Evolutionary conservation across 805 yeast genomes (phyloP).

Genomic region (Cyberlindnera veronae): DNA sequence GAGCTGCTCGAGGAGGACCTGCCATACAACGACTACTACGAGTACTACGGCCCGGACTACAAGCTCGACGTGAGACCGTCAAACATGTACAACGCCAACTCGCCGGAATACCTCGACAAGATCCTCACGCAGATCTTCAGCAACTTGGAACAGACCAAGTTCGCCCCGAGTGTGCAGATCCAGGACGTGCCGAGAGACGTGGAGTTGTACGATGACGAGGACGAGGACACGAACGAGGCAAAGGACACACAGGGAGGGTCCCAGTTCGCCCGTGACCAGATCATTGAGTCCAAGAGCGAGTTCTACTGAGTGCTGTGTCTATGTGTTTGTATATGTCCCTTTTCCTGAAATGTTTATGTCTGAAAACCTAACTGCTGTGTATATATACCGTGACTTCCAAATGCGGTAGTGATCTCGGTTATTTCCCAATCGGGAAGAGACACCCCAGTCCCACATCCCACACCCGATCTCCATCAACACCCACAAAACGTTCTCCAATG

Average conservation of each 20-base stretch:
- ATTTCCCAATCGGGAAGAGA: too few species aligned
- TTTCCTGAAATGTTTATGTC: too few species aligned
- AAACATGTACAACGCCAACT: conserved; percentile 94
- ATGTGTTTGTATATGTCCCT: too few species aligned
- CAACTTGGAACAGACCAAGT: conserved; percentile 85
- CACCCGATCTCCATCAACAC: too few species aligned
- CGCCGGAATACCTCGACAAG: conserved; percentile 87
- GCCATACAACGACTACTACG: conserved; percentile 83
- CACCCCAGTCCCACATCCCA: too few species aligned
- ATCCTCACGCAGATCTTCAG: conserved; percentile 71
- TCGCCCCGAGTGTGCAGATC: conserved; percentile 96
- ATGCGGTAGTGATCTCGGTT: too few species aligned
- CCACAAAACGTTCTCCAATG: too few species aligned
- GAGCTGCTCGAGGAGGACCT: conserved; percentile 71
- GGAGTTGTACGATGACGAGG: conserved; percentile 84
- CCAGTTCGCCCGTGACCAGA: conserved; percentile 74
- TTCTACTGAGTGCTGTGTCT: conserved; percentile 52
- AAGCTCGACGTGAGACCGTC: conserved; percentile 91
- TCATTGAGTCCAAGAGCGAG: conserved; percentile 69
- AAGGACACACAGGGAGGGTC: conserved; percentile 92
- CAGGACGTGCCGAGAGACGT: conserved; percentile 83
- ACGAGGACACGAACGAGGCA: conserved; percentile 76
- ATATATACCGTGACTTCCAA: too few species aligned
- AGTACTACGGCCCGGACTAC: conserved; percentile 96
- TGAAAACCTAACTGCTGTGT: too few species aligned